Percentiles rank a stretch among this genome's conserved stretches.
Conservation (phyloP, 257 asterid genomes). For the Penstemon eatonii region DNA sequence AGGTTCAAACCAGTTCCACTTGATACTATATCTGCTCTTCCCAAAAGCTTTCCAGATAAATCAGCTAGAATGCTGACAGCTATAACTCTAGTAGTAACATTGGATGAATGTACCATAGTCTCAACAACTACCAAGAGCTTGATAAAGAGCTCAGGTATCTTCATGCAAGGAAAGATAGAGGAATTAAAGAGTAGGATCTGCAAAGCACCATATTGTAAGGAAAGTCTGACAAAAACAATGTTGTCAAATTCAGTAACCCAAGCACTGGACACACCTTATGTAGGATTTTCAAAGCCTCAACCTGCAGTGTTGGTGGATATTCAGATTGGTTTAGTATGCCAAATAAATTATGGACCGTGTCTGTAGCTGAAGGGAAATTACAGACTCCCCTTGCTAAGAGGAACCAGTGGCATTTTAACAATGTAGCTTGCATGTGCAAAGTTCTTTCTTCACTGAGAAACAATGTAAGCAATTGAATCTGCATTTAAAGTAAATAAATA, state of each 20-base stretch:
- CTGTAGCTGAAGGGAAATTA: conserved; percentile 40
- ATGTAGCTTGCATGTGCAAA: conserved; percentile 53
- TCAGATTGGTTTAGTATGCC: conserved; percentile 45
- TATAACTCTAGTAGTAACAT: conserved; percentile 47
- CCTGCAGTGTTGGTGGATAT: conserved; percentile 48
- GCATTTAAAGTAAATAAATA: conserved; percentile 32
- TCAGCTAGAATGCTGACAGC: conserved; percentile 51
- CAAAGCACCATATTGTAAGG: conserved; percentile 34
- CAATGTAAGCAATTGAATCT: conserved; percentile 58
- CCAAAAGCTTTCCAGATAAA: conserved; percentile 53
- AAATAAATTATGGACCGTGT: conserved; percentile 43
- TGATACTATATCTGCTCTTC: conserved; percentile 45
- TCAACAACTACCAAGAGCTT: conserved; percentile 41
- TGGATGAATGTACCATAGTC: conserved; percentile 42
- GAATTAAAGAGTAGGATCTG: conserved; percentile 51
- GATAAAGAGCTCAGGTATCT: conserved; percentile 48
- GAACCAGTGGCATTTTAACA: conserved; percentile 57
- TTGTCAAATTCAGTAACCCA: conserved; percentile 29
- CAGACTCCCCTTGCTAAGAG: conserved; percentile 49
- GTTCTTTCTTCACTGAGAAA: conserved; percentile 56
- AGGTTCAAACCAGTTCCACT: conserved; percentile 42
- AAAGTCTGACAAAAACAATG: conserved; percentile 13
- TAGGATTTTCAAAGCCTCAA: conserved; percentile 57
- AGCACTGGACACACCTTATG: conserved; percentile 52
- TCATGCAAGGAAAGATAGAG: conserved; percentile 43